Evolutionary conservation across 164 flowering plant species (phyloP), one percentile per base, ranked within the genome.

Genomic region (Stephania yunnanensis): DNA sequence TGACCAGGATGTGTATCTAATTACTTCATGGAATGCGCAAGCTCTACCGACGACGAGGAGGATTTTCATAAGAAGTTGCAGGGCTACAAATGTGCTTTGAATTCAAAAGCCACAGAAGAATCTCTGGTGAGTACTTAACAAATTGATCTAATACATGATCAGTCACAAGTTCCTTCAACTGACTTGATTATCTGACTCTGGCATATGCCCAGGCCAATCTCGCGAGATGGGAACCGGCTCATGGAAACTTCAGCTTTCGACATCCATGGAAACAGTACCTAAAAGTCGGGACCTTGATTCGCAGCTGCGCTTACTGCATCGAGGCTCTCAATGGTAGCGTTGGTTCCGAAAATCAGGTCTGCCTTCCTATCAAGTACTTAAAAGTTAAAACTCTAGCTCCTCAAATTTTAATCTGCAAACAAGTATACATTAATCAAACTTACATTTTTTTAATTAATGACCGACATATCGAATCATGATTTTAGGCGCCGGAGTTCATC

Each of bases 191-290:
- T 61, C 66, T 8, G 68, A 50, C 67, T 10, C 15, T 65, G 48
- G 1, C 15, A 65, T 2, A 66, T 46, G 10, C 22, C 15, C 17
- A 92, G 98, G 94, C 88, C 19, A 94, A 89, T 78, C 89, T 92
- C 70, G 95, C 97, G 0, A 85, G 85, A 83, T 94, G 97, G 95
- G 98, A 94, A 76, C 97, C 98, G 13, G 84, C 89, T 15, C 98
- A 92, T 77, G 94, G 97, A n/a, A 73, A 71, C 13, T 94, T 92
- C 86, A 80, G 75, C 78, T 94, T 89, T 68, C 58, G 83, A 10
- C 91, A 93, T 77, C 98, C 98, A 61, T 93, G 97, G 98, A 83
- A 84, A 68, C 93, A 89, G 42, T 94, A 94, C 83, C 87, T 89
- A 63, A 87, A 89, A 70, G 72, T 92, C 4, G 95, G 91, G 5